These are phyloP conservation scores for Periconia sp. DNA, from an alignment of 2,329 filamentous ascomycete genomes.

Conservation along the genomic window DNA sequence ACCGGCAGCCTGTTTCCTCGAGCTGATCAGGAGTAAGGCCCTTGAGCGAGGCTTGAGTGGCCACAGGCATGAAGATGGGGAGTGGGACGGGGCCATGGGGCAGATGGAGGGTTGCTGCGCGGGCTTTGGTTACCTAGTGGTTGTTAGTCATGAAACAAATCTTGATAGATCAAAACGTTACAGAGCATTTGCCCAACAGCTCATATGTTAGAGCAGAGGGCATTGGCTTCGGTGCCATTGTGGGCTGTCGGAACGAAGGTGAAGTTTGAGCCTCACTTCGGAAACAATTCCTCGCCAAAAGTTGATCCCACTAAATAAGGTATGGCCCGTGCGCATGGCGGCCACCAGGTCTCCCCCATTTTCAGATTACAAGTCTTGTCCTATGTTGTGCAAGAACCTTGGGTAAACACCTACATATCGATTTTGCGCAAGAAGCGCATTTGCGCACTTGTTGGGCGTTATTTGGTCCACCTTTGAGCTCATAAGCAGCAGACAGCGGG, in stretches of 20 bases:
- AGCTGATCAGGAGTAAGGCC: constrained; percentile 91
- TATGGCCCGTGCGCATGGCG: constrained; percentile 1
- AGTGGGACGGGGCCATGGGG: constrained; percentile 91
- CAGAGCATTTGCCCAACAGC: constrained; percentile 47
- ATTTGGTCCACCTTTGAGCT: too few relatives aligned
- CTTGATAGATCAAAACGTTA: constrained; percentile 11
- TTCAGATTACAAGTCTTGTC: too few relatives aligned
- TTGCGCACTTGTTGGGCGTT: too few relatives aligned
- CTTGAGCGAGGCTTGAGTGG: constrained; percentile 94
- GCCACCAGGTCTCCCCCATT: too few relatives aligned
- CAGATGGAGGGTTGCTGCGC: constrained; percentile 84
- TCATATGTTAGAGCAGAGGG: constrained; percentile 47
- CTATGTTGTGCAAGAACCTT: too few relatives aligned
- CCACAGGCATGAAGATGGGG: constrained; percentile 98
- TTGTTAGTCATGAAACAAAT: constrained; percentile 14
- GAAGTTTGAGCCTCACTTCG: neutral
- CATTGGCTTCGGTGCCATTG: constrained; percentile 41
- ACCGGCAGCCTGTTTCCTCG: constrained; percentile 83
- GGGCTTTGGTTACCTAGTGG: constrained; percentile 85
- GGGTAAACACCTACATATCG: too few relatives aligned
- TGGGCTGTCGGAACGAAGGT: constrained; percentile 4
- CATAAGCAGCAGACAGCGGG: too few relatives aligned
- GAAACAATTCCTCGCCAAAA: constrained; percentile 3
- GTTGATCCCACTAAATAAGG: neutral
- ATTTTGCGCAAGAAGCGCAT: too few relatives aligned